A percentile compares a stretch with the other conserved stretches of the same genome.
Conservation (phyloP, 2,329 filamentous ascomycete species). For the Trichoderma breve region DNA sequence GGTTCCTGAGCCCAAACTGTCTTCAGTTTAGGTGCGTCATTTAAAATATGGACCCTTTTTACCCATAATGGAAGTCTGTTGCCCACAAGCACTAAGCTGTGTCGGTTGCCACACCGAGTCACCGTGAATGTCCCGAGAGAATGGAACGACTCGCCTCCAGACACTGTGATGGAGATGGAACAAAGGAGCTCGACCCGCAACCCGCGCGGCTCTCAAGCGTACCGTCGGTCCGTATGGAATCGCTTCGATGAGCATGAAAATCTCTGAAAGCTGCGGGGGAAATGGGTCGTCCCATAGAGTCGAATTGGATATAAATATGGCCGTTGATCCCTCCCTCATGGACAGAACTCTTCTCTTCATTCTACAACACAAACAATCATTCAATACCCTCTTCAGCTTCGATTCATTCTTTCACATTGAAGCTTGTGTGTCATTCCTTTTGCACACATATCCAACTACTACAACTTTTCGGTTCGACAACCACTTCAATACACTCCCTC, state of each 20-base stretch:
- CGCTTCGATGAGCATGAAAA: constrained; percentile 1
- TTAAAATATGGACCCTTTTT: constrained; percentile 6
- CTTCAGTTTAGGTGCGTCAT: constrained; percentile 17
- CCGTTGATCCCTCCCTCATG: constrained; percentile 2
- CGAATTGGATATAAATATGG: constrained; percentile 16
- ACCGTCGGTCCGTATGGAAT: constrained; percentile 17
- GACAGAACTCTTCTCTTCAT: neutral
- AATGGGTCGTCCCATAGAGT: neutral
- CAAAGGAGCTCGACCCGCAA: constrained; percentile 3
- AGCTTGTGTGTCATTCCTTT: constrained; percentile 17
- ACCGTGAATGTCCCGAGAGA: neutral
- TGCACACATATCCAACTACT: constrained; percentile 5
- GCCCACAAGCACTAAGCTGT: constrained; percentile 6
- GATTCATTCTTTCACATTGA: constrained; percentile 17
- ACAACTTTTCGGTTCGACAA: constrained; percentile 4
- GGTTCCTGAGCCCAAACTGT: constrained; percentile 16
- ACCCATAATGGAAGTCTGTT: constrained; percentile 8
- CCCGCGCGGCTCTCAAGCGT: constrained; percentile 14
- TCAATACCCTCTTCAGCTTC: constrained; percentile 1
- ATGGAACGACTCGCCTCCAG: neutral
- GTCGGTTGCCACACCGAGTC: constrained; percentile 12
- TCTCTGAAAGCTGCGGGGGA: constrained; percentile 9
- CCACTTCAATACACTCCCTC: constrained; percentile 2
- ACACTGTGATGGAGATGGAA: constrained; percentile 6
- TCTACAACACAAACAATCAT: constrained; percentile 6